A percentile compares a stretch with the other conserved stretches of the same genome.
phyloP scores from a whole-genome alignment of 2,329 filamentous ascomycete species.

The Aspergillus spinulosporus region DNA sequence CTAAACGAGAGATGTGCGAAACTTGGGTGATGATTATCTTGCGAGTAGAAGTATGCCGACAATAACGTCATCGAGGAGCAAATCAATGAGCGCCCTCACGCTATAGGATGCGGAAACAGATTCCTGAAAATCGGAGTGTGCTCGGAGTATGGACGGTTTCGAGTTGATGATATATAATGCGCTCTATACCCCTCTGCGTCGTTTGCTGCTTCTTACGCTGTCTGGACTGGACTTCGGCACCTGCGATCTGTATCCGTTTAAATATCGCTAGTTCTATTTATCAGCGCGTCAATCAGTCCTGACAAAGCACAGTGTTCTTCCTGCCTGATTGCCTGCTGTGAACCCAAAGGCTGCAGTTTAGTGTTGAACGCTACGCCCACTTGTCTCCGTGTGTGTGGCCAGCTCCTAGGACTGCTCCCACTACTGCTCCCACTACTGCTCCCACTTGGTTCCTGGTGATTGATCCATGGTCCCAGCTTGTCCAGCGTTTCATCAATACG shows the following conservation, averaged over 20 bases:
- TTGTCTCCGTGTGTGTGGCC: neutral
- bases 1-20: neutral
- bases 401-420: neutral
- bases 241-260: neutral
- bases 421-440: too few species aligned
- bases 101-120: neutral
- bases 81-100: neutral
- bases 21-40: neutral
- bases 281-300: neutral
- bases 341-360: neutral
- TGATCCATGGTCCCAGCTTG: constrained; percentile 7
- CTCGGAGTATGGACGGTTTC: neutral
- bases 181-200: neutral
- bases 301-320: neutral
- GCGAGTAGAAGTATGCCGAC: neutral
- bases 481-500: too few species aligned
- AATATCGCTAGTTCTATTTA: neutral
- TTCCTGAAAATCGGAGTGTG: neutral
- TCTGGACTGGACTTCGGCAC: neutral
- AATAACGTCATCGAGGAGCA: constrained; percentile 1
- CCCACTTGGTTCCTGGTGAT: constrained; percentile 5
- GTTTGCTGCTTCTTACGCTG: neutral
- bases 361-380: neutral
- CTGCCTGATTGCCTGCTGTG: neutral
- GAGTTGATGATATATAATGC: constrained; percentile 3